Evolutionary conservation across 441 rosid genomes (phyloP).

Genomic region (Theobroma grandiflorum): DNA sequence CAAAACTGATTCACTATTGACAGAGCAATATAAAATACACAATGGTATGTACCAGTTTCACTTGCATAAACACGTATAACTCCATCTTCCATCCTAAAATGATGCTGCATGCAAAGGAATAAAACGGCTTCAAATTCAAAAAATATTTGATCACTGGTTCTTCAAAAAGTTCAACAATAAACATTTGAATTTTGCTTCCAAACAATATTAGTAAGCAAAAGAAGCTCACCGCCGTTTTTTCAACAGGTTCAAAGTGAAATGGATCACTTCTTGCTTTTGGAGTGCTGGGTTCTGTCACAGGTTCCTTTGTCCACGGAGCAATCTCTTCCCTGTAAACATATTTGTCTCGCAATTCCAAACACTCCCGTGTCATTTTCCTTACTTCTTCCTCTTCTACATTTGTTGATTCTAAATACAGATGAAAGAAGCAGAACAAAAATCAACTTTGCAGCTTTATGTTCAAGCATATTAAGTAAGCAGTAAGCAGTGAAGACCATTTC

Average conservation of each 20-base stretch:
- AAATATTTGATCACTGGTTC: not conserved
- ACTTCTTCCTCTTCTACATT: constrained; percentile 64
- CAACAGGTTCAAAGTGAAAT: constrained; percentile 56
- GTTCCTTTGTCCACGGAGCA: constrained; percentile 66
- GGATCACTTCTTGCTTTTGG: constrained; percentile 54
- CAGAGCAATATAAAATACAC: not conserved
- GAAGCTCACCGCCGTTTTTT: constrained; percentile 59
- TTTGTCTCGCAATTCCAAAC: constrained; percentile 63
- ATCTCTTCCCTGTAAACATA: constrained; percentile 63
- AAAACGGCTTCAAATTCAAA: constrained; percentile 15
- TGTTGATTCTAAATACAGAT: constrained; percentile 40
- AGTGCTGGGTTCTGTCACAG: constrained; percentile 43
- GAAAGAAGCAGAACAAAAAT: not conserved
- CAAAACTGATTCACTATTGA: constrained; percentile 5
- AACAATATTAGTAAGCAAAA: constrained; percentile 21
- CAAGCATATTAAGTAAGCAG: constrained; percentile 10
- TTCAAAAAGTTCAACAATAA: not conserved
- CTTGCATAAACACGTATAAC: constrained; percentile 67
- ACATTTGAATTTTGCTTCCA: not conserved
- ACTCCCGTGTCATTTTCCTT: constrained; percentile 54
- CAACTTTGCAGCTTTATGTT: not conserved
- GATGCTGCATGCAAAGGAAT: constrained; percentile 55
- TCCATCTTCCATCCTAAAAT: constrained; percentile 74
- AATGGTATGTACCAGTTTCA: constrained; percentile 49
- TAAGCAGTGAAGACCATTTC: constrained; percentile 1